Base-by-base conservation (phyloP, 208 protist species). In the Herpetomonas tarakana region DNA sequence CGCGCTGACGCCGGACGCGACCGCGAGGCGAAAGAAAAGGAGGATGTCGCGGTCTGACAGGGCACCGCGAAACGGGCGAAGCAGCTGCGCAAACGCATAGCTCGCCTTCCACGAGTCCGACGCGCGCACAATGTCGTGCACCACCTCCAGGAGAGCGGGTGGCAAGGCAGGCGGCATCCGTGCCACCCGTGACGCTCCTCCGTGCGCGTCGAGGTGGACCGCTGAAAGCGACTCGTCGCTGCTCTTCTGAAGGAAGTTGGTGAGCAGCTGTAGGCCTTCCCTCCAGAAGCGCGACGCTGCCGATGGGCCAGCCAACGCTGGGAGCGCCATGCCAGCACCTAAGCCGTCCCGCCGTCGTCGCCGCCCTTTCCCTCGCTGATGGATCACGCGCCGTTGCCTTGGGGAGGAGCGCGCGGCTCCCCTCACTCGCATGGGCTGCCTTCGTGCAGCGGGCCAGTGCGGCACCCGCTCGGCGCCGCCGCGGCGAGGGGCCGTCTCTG, bases 1-100 rank as follows among this genome's bases (percentile, higher is more conserved):
- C n/a, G n/a, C n/a, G n/a, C n/a, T n/a, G n/a, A n/a, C n/a, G n/a
- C n/a, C n/a, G n/a, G n/a, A n/a, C n/a, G n/a, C n/a, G n/a, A n/a
- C n/a, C n/a, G 44, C 44, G 44, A 80, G 45, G 24, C 69, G 60
- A 0, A 82, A 30, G 54, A 86, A 83, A 18, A 71, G 67, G 18
- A 58, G 51, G n/a, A 71, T 69, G 22, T 77, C 79, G 6, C 19
- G 47, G 29, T 49, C 12, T 6, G 30, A 24, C 11, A 77, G 35
- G 0, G 14, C 14, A 6, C 67, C 14, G 2, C 14, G 16, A 26
- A 62, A 24, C 30, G 26, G 22, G 21, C 61, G 24, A 24, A 68
- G 54, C 1, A 47, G 22, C 14, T 66, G n/a, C 11, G 63, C 29
- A 27, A 60, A 82, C n/a, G 52, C 53, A 38, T 72, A 18, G 19